Conservation (phyloP, 2,329 filamentous ascomycete species). For the Nothopassalora personata region DNA sequence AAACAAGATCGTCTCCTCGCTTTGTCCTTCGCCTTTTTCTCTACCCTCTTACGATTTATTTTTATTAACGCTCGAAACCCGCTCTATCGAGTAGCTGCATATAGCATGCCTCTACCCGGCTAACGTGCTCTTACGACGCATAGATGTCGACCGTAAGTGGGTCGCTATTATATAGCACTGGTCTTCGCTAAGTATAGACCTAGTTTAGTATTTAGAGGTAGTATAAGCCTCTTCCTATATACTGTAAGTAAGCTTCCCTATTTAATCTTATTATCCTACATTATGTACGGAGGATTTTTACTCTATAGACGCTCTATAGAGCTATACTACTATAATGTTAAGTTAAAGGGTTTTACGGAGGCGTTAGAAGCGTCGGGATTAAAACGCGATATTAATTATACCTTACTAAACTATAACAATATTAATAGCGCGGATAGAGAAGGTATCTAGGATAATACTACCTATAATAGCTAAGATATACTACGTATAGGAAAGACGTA, state of each 20-base stretch:
- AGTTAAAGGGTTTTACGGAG: background rate
- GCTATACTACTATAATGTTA: slow-evolving; percentile 1
- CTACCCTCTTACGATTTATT: background rate
- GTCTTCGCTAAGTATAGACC: background rate
- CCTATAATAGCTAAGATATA: slow-evolving; percentile 23
- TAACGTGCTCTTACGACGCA: background rate
- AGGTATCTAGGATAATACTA: slow-evolving; percentile 10
- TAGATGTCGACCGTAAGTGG: background rate
- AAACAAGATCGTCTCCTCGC: background rate
- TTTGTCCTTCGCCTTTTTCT: background rate
- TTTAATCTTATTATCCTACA: background rate
- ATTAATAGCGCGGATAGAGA: slow-evolving; percentile 1
- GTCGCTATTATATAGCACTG: background rate
- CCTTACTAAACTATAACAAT: slow-evolving; percentile 6
- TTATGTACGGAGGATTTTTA: background rate
- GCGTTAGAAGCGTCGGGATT: background rate
- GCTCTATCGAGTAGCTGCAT: background rate
- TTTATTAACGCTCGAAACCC: background rate
- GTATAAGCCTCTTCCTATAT: slow-evolving; percentile 1
- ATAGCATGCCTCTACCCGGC: background rate
- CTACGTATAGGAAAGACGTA: slow-evolving; percentile 28
- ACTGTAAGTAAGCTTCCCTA: background rate
- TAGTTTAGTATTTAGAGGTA: background rate
- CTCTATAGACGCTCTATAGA: background rate
- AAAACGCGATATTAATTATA: background rate